Base-by-base conservation (phyloP, 1,284 basidiomycete genomes). In the Porodaedalea pini region DNA sequence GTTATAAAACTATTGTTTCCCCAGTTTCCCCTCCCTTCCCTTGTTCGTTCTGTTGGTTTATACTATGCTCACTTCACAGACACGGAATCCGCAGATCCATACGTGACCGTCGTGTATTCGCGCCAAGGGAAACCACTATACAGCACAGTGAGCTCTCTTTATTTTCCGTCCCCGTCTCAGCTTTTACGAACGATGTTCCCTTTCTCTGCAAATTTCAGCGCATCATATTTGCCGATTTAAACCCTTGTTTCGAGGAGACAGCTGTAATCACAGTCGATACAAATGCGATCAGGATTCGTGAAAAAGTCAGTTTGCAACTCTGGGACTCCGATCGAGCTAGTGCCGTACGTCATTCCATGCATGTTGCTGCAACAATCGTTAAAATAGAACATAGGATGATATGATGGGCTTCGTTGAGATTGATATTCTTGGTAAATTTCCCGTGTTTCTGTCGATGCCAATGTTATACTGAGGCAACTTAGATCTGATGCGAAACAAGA, bases 241-340 rank as follows among this genome's bases (percentile, higher is more conserved):
- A 86, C 63, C 88, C 88, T 2, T 80, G 88, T 3, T 93, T 81
- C 76, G 88, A 92, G 66, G 91, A 94, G 73, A 88, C 83, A 0
- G 79, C 83, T 0, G 78, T 83, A 11, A 65, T 93, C 4, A 72
- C 90, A 0, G 77, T 93, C n/a, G 82, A 83, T 11, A 77, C 82
- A 53, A 83, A 90, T 59, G 86, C 89, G 51, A 70, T 90, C 51
- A 81, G 87, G 64, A 77, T 84, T 1, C 75, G 85, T 58, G 90
- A 92, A 68, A 77, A 78, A 58, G 68, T 90, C 31, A 78, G 77
- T 17, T 70, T 87, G 25, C 88, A 90, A 75, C 71, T 91, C 0
- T 93, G 90, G 90, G 90, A 94, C 68, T 88, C 84, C 19, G 91
- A 87, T 68, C 65, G 71, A 2, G 63, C 67, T 57, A 72, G 68